A percentile compares a stretch with the other conserved stretches of the same genome.
These are phyloP conservation scores for Adiantum capillusveneris DNA, from an alignment of 75 land plant species.

Conservation along the genomic window DNA sequence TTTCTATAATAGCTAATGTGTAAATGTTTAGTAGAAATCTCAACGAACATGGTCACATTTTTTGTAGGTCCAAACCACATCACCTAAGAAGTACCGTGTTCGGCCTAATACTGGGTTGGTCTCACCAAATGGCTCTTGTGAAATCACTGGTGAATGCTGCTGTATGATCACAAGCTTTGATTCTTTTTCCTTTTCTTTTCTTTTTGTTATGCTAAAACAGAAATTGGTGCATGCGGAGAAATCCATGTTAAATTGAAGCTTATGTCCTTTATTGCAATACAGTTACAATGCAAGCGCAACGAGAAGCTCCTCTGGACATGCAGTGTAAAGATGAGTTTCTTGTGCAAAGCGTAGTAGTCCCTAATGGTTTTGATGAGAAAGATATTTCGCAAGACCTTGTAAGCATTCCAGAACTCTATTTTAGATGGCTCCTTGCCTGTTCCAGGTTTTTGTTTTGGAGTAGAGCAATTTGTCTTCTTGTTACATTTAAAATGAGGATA, in stretches of 20 bases:
- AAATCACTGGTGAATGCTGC: slow-evolving; percentile 52
- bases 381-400: slow-evolving; percentile 29
- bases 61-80: slow-evolving; percentile 82
- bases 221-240: too few relatives aligned
- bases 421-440: too few relatives aligned
- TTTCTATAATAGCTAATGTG: background rate
- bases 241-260: too few relatives aligned
- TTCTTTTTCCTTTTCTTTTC: background rate
- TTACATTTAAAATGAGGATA: too few relatives aligned
- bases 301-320: slow-evolving; percentile 72
- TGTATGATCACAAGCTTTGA: too few relatives aligned
- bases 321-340: slow-evolving; percentile 95
- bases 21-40: background rate
- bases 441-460: too few relatives aligned
- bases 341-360: slow-evolving; percentile 61
- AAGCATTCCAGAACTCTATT: background rate
- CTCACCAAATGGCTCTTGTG: slow-evolving; percentile 56
- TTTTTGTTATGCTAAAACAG: too few relatives aligned
- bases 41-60: background rate
- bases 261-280: too few relatives aligned
- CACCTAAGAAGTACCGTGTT: slow-evolving; percentile 90
- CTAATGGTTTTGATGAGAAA: slow-evolving; percentile 32
- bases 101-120: slow-evolving; percentile 83
- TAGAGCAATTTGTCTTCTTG: too few relatives aligned
- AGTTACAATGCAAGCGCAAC: slow-evolving; percentile 95